Evolutionary conservation across 129 eudicot species (phyloP), one percentile per base, ranked within the genome.

Genomic region (Tanacetum coccineum): DNA sequence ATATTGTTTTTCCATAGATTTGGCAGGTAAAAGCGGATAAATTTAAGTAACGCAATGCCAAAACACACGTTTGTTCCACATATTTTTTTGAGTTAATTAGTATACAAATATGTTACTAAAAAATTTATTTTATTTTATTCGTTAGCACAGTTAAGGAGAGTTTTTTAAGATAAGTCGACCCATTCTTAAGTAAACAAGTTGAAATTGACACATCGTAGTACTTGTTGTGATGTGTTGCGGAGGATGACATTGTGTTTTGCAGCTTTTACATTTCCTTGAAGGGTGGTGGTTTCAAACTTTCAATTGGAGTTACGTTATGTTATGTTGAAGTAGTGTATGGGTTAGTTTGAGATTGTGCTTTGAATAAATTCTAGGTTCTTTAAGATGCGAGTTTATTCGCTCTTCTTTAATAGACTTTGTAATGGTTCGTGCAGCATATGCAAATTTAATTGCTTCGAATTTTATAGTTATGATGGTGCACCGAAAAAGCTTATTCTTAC

Each of bases 251-350:
- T 62, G 32, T 70, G 25, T 53, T 64, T 76, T 81, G 87, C 85
- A 85, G 90, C 79, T 76, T 89, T 85, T 56, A 81, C 92, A 52
- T 68, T 88, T 78, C 96, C 93, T 67, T 73, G 54, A 63, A 70
- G 67, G 66, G 15, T 2, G 60, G 3, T 6, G 48, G 56, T 36
- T 51, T 22, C n/a, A n/a, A n/a, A n/a, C n/a, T n/a, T n/a, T n/a
- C 9, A 13, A 3, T 15, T 47, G 60, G 53, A 55, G 66, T 26
- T 45, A 4, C 21, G 53, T 36, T 45, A 4, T 42, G 53, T 36
- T 26, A 17, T 44, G 73, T 59, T 68, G 39, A 53, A 25, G 59
- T 70, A 47, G 28, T 6, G 45, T 50, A 61, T 25, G 46, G 51
- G 77, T 39, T 57, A 25, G 64, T 46, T 46, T 70, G 48, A 46